Evolutionary conservation across 192 early-diverging fungal genomes (phyloP).

Genomic region (Umbelopsis sp.): DNA sequence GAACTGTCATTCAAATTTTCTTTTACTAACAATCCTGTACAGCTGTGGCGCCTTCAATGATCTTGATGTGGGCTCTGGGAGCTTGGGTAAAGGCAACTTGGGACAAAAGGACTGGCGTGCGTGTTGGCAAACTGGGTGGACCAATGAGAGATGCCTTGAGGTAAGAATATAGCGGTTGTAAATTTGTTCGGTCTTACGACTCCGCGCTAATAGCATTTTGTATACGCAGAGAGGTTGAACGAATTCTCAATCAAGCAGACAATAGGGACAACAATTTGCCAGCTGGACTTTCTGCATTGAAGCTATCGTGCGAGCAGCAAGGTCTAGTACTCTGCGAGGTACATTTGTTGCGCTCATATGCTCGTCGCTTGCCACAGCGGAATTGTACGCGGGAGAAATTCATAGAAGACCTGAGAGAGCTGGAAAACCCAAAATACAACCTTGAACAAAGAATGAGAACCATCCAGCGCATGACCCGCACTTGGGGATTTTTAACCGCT

Average conservation of each 20-base stretch:
- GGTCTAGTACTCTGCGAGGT: conserved; percentile 69
- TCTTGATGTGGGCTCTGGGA: conserved; percentile 34
- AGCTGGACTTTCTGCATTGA: neutral
- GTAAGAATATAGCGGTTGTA: neutral
- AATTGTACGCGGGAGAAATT: conserved; percentile 62
- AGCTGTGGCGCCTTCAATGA: conserved; percentile 48
- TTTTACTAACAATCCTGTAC: neutral
- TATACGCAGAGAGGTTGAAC: conserved; percentile 10
- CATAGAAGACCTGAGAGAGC: conserved; percentile 78
- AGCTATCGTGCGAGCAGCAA: conserved; percentile 51
- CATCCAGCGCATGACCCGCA: conserved; percentile 65
- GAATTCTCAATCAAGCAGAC: conserved; percentile 18
- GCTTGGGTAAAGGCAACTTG: conserved; percentile 27
- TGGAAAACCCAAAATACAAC: conserved; percentile 63
- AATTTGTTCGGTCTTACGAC: too few relatives aligned
- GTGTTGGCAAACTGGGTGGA: conserved; percentile 20
- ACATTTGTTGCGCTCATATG: conserved; percentile 57
- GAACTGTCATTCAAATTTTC: neutral
- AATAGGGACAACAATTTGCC: conserved; percentile 4
- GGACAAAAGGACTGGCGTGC: conserved; percentile 24
- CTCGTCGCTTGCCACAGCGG: conserved; percentile 44
- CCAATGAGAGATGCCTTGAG: conserved; percentile 34
- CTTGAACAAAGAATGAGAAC: conserved; percentile 58
- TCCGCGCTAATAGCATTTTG: too few relatives aligned
- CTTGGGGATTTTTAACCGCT: conserved; percentile 59